phyloP scores from a whole-genome alignment of 805 yeast species.

The Blastobotrys robertii region DNA sequence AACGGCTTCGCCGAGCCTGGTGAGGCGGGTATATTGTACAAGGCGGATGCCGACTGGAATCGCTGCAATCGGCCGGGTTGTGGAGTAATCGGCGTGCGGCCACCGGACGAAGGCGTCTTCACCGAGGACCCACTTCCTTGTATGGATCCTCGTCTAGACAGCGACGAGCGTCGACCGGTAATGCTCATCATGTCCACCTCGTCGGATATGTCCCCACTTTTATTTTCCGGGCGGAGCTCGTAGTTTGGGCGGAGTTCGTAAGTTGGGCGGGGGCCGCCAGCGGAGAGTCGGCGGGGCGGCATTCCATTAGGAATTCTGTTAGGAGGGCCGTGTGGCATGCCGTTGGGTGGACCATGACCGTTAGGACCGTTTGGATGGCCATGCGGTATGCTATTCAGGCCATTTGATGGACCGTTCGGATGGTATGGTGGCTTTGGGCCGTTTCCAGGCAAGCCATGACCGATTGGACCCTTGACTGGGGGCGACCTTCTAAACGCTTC shows the following conservation, averaged over 20 bases:
- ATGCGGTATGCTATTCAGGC: neutral
- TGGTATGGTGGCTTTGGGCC: neutral
- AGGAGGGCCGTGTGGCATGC: too few species aligned
- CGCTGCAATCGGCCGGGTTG: neutral
- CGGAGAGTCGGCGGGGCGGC: too few species aligned
- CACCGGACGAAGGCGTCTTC: neutral
- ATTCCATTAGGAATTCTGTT: too few species aligned
- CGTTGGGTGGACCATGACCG: too few species aligned
- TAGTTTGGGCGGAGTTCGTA: too few species aligned
- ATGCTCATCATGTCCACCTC: constrained; percentile 21
- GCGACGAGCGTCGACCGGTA: constrained; percentile 13
- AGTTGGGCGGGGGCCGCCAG: too few species aligned
- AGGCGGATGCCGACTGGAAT: neutral
- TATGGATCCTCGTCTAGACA: constrained; percentile 3
- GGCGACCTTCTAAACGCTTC: constrained; percentile 5
- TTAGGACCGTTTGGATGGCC: too few species aligned
- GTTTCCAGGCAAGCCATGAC: neutral
- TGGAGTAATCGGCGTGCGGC: neutral
- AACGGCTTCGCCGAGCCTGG: constrained; percentile 8
- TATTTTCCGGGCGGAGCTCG: too few species aligned
- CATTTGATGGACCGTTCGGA: neutral
- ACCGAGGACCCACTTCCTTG: constrained; percentile 3
- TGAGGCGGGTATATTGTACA: neutral
- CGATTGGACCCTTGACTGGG: neutral
- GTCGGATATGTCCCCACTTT: constrained; percentile 1